Evolutionary conservation across 2,329 filamentous ascomycete species (phyloP).

Genomic region (Emmonsiellopsis sp.): DNA sequence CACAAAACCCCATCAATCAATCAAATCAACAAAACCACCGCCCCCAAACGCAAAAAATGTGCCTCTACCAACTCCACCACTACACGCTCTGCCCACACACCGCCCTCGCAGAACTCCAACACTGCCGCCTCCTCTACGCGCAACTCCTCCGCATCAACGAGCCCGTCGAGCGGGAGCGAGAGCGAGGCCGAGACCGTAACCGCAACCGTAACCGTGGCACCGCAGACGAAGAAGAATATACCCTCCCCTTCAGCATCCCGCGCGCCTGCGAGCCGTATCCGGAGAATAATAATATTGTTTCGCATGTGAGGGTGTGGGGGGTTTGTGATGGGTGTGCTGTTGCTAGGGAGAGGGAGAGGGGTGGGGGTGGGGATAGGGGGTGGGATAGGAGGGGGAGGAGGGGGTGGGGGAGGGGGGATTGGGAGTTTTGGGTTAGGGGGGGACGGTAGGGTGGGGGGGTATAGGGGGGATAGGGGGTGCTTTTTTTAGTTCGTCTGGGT

Average conservation of each 20-base stretch:
- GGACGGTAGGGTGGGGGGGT: not conserved
- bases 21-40: not conserved
- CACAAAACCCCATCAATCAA: too few relatives aligned
- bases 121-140: constrained; percentile 17
- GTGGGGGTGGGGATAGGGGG: not conserved
- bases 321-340: not conserved
- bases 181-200: too few relatives aligned
- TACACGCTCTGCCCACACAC: not conserved
- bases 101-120: constrained; percentile 13
- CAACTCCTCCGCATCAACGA: constrained; percentile 25
- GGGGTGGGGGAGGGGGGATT: not conserved
- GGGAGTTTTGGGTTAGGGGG: constrained; percentile 1
- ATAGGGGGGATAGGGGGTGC: not conserved
- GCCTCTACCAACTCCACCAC: constrained; percentile 18
- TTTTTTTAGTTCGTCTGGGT: too few relatives aligned
- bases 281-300: constrained; percentile 4
- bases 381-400: not conserved
- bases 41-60: constrained; percentile 23
- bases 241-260: constrained; percentile 10
- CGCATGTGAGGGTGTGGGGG: not conserved
- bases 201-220: too few relatives aligned
- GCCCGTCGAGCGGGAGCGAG: constrained; percentile 10
- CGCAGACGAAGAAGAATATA: not conserved
- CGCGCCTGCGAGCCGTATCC: constrained; percentile 7
- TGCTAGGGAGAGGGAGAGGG: not conserved